These are phyloP conservation scores for Arthroderma sp. DNA, from an alignment of 2,329 filamentous ascomycete species.

Conservation along the genomic window DNA sequence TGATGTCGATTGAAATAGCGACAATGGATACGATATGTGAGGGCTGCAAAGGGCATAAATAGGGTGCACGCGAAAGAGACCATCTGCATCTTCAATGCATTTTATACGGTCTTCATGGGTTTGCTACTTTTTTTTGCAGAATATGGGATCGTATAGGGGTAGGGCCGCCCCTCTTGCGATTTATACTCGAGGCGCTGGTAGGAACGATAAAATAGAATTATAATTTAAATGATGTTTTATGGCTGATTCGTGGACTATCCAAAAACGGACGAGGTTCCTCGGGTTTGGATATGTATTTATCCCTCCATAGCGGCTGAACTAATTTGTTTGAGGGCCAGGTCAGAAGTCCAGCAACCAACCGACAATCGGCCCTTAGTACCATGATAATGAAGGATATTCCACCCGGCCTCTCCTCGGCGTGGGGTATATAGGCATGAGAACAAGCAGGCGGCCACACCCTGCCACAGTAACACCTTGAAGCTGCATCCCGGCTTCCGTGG, in stretches of 20 bases:
- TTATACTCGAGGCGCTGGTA: not conserved
- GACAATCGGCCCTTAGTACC: not conserved
- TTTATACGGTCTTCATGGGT: not conserved
- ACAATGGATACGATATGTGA: not conserved
- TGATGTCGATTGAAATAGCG: conserved; percentile 29
- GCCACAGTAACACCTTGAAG: not conserved
- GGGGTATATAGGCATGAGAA: not conserved
- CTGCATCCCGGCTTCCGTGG: not conserved
- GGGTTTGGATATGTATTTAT: not conserved
- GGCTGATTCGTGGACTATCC: not conserved
- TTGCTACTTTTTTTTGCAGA: not conserved
- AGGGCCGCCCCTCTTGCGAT: not conserved
- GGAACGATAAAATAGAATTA: not conserved
- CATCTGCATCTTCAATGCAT: not conserved
- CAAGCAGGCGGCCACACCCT: not conserved
- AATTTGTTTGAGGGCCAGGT: not conserved
- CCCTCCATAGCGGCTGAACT: not conserved
- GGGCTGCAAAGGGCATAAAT: not conserved
- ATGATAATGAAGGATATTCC: not conserved
- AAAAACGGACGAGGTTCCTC: not conserved
- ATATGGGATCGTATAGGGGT: not conserved
- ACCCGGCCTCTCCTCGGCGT: not conserved
- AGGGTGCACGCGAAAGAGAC: not conserved
- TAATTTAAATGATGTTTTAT: not conserved
- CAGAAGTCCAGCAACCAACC: not conserved